phyloP scores from a whole-genome alignment of 306 rosid genomes.

The Adenanthera pavonina region DNA sequence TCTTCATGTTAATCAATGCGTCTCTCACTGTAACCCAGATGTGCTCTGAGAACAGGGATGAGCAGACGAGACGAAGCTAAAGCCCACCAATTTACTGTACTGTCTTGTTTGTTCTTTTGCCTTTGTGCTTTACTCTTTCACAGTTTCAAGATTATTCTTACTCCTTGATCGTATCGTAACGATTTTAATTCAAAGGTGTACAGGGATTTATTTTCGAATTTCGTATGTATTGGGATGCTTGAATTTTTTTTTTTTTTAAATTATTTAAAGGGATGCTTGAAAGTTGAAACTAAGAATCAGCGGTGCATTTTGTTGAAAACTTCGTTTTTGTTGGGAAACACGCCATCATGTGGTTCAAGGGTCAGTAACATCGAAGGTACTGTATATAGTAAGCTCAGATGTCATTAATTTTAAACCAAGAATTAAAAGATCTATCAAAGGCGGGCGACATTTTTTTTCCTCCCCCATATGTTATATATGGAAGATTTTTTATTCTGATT shows the following conservation, averaged over 20 bases:
- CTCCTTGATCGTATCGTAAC: too few relatives aligned
- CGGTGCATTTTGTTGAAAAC: neutral
- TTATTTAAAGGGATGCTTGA: neutral
- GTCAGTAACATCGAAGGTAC: conserved; percentile 21
- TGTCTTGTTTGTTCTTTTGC: conserved; percentile 19
- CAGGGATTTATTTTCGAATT: too few relatives aligned
- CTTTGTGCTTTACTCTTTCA: neutral
- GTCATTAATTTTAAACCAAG: conserved; percentile 21
- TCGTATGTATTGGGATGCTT: too few relatives aligned
- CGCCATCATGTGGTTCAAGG: conserved; percentile 47
- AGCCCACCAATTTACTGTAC: neutral
- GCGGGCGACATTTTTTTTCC: neutral
- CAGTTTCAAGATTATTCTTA: neutral
- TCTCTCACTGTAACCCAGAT: neutral
- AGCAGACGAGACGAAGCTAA: neutral
- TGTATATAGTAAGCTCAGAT: neutral
- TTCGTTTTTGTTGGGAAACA: conserved; percentile 13
- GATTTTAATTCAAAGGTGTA: too few relatives aligned
- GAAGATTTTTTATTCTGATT: too few relatives aligned
- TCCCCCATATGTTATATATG: too few relatives aligned
- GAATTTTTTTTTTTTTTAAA: too few relatives aligned
- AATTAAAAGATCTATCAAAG: conserved; percentile 20
- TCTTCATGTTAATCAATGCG: neutral
- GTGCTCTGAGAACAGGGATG: neutral
- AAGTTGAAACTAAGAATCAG: neutral